Conservation (phyloP, 2,329 filamentous ascomycete genomes). For the Talaromyces pinophilus region DNA sequence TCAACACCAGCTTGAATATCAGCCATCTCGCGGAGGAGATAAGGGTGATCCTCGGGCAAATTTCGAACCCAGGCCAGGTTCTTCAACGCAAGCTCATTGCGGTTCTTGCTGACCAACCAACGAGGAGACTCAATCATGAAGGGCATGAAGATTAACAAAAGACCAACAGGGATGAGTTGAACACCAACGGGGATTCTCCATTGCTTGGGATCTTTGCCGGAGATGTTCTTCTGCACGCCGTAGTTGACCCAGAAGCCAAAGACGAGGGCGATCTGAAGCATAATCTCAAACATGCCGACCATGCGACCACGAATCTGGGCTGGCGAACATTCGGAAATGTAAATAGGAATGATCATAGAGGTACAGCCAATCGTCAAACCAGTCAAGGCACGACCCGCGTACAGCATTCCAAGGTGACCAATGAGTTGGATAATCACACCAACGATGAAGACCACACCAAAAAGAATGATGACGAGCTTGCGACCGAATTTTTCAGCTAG, state of each 20-base stretch:
- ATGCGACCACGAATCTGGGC: slow-evolving; percentile 59
- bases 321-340: slow-evolving; percentile 60
- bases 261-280: slow-evolving; percentile 49
- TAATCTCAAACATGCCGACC: slow-evolving; percentile 61
- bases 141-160: slow-evolving; percentile 61
- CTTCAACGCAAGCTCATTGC: slow-evolving; percentile 61
- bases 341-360: slow-evolving; percentile 58
- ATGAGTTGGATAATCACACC: slow-evolving; percentile 63
- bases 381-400: slow-evolving; percentile 16
- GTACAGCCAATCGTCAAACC: slow-evolving; percentile 41
- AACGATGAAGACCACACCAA: slow-evolving; percentile 59
- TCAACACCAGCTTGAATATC: slow-evolving; percentile 37
- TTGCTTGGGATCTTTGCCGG: slow-evolving; percentile 45
- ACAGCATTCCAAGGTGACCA: slow-evolving; percentile 13
- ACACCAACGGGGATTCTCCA: slow-evolving; percentile 64
- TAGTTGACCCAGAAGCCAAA: slow-evolving; percentile 55
- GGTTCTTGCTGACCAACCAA: slow-evolving; percentile 64
- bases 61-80: slow-evolving; percentile 59
- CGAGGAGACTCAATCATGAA: slow-evolving; percentile 64
- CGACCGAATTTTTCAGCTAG: slow-evolving; percentile 56
- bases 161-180: slow-evolving; percentile 61
- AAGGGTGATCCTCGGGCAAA: slow-evolving; percentile 52
- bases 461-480: slow-evolving; percentile 56
- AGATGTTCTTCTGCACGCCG: slow-evolving; percentile 39
- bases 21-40: slow-evolving; percentile 52